Evolutionary conservation across 2,329 filamentous ascomycete genomes (phyloP).

Genomic region (Aspergillus ruber): DNA sequence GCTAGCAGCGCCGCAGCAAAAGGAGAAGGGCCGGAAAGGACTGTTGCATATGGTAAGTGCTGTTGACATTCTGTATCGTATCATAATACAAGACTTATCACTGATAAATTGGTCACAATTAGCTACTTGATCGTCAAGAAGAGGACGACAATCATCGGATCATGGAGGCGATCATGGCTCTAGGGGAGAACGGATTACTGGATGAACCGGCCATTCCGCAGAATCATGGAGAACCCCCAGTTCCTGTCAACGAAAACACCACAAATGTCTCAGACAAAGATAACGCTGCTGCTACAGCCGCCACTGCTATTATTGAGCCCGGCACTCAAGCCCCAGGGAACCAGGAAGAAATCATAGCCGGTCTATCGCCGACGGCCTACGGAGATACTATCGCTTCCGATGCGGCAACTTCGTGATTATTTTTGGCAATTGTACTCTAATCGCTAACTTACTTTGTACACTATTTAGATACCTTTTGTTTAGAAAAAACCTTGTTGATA

Average conservation of each 20-base stretch:
- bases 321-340: background rate
- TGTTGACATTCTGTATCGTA: background rate
- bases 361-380: background rate
- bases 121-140: slow-evolving; percentile 39
- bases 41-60: slow-evolving; percentile 38
- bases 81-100: background rate
- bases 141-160: slow-evolving; percentile 36
- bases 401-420: background rate
- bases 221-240: background rate
- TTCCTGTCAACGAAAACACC: background rate
- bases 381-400: background rate
- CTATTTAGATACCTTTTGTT: background rate
- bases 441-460: too few species aligned
- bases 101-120: slow-evolving; percentile 3
- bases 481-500: too few species aligned
- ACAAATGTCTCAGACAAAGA: background rate
- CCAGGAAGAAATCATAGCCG: background rate
- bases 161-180: slow-evolving; percentile 37
- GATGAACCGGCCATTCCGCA: slow-evolving; percentile 8
- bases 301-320: too few species aligned
- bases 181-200: slow-evolving; percentile 38
- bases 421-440: too few species aligned
- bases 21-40: slow-evolving; percentile 32
- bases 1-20: slow-evolving; percentile 6
- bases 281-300: background rate